Evolutionary conservation across 169 alveolate genomes (phyloP), one percentile per base, ranked within the genome.

Genomic region (Toxoplasma gondii): DNA sequence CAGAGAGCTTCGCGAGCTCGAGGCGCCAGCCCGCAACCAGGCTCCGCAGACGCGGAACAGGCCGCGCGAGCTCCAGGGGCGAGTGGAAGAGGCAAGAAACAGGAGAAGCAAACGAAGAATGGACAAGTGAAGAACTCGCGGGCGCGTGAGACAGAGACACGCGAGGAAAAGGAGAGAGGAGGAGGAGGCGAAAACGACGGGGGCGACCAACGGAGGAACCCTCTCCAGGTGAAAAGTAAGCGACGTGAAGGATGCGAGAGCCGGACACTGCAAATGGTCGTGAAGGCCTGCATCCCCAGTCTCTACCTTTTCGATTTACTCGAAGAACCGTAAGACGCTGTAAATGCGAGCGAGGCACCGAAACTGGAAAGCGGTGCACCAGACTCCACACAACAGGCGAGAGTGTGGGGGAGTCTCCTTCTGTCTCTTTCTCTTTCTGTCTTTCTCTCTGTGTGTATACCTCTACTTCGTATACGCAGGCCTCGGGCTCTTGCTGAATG

Each of bases 281-380:
- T 74, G 45, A 74, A 74, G 84, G 22, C 84, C 41, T 74, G 84
- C 84, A n/a, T 74, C 44, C 84, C 84, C 10, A 36, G 39, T n/a
- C 27, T 34, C 24, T 74, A 31, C 19, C 5, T 74, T 16, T 16
- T 34, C 19, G 39, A 34, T 22, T n/a, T 74, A 12, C 39, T 74
- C n/a, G 84, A 74, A 27, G 84, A n/a, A 0, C 9, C 44, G 19
- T n/a, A 12, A 74, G 44, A 16, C 16, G 4, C 58, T 12, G 58
- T 12, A 49, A 4, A 49, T 7, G 58, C 58, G 58, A n/a, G n/a
- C n/a, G n/a, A n/a, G n/a, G n/a, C n/a, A n/a, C n/a, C n/a, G n/a
- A n/a, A n/a, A n/a, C n/a, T n/a, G n/a, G n/a, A n/a, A n/a, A n/a
- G n/a, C n/a, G n/a, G n/a, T n/a, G n/a, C n/a, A n/a, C n/a, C n/a